Percentiles rank a stretch among this genome's conserved stretches.
These are phyloP conservation scores for Fulvia fulva DNA, from an alignment of 2,329 filamentous ascomycete genomes.

Conservation along the genomic window DNA sequence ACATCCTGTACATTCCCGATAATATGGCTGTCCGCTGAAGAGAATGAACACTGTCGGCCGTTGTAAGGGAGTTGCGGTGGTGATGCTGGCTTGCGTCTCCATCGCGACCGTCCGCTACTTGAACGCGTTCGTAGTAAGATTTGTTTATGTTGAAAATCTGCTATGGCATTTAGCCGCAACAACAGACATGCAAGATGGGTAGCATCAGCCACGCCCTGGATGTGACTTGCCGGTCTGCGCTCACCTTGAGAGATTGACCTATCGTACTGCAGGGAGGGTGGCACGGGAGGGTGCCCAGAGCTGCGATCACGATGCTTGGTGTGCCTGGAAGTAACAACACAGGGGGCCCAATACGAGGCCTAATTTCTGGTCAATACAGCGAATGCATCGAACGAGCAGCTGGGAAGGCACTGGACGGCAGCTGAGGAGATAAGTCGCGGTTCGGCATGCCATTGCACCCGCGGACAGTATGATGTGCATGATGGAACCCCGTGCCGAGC, in stretches of 20 bases:
- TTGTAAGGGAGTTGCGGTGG: slow-evolving; percentile 18
- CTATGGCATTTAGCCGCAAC: slow-evolving; percentile 19
- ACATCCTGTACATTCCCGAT: slow-evolving; percentile 4
- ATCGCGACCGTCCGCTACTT: slow-evolving; percentile 25
- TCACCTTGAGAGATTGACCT: not conserved
- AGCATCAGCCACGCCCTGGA: not conserved
- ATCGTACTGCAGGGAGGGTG: slow-evolving; percentile 3
- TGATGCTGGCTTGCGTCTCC: slow-evolving; percentile 25
- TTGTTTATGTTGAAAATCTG: slow-evolving; percentile 20
- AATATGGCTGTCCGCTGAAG: slow-evolving; percentile 11
- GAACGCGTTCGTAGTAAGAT: slow-evolving; percentile 19
- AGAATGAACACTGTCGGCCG: slow-evolving; percentile 10
- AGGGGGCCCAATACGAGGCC: not conserved
- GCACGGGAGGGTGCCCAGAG: not conserved
- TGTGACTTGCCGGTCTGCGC: not conserved
- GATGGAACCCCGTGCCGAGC: not conserved
- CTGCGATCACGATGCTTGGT: not conserved
- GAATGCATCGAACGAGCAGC: not conserved
- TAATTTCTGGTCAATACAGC: not conserved
- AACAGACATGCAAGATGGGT: slow-evolving; percentile 13
- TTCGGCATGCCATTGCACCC: not conserved
- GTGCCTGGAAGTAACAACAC: not conserved
- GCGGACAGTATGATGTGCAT: not conserved
- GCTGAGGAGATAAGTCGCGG: no score
- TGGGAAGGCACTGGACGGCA: not conserved